A percentile compares a stretch with the other conserved stretches of the same genome.
phyloP scores from a whole-genome alignment of 108 stramenopile species.

The Cyclostephanos tholiformis region DNA sequence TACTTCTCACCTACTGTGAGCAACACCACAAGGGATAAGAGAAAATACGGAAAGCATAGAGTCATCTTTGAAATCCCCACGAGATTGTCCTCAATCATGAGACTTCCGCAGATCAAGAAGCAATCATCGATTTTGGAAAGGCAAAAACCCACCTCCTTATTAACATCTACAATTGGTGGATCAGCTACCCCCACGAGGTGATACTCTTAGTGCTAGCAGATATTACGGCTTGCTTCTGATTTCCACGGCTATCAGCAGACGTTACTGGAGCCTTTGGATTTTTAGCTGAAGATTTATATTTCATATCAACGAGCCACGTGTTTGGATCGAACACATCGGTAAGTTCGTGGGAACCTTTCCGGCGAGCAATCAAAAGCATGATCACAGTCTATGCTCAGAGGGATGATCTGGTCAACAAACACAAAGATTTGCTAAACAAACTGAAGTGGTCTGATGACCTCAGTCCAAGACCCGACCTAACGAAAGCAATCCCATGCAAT shows the following conservation, averaged over 20 bases:
- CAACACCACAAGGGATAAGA: slow-evolving; percentile 8
- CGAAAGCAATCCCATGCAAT: not conserved
- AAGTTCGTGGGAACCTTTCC: slow-evolving; percentile 1
- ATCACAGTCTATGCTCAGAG: not conserved
- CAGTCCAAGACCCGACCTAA: not conserved
- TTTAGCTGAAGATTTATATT: not conserved
- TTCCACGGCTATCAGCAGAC: not conserved
- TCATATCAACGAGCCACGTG: not conserved
- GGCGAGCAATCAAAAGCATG: not conserved
- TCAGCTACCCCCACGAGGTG: not conserved
- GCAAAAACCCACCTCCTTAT: not conserved
- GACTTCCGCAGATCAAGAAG: slow-evolving; percentile 1
- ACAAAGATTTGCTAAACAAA: not conserved
- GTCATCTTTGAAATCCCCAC: not conserved
- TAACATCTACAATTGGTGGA: not conserved
- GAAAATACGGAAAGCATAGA: not conserved
- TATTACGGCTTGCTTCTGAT: not conserved
- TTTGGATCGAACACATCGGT: not conserved
- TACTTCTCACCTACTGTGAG: slow-evolving; percentile 7
- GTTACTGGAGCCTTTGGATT: not conserved
- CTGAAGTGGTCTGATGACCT: not conserved
- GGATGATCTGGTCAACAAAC: not conserved
- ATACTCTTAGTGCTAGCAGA: not conserved
- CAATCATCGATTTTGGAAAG: not conserved
- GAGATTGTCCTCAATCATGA: not conserved